phyloP scores from a whole-genome alignment of 2,329 filamentous ascomycete species.

The Tolypocladium tundrense region DNA sequence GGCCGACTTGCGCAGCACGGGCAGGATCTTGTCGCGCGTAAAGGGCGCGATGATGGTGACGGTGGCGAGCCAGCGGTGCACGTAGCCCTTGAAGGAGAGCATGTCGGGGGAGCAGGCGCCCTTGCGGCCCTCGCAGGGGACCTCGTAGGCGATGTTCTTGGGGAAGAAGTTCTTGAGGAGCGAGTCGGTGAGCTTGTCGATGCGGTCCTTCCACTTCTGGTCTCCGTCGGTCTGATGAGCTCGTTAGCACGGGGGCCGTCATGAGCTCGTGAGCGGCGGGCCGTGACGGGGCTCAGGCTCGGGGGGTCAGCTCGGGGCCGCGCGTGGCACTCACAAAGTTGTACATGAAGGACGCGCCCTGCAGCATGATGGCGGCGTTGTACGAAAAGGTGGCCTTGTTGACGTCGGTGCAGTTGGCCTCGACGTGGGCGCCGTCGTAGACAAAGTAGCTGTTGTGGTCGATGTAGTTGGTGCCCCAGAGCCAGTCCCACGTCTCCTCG shows the following conservation, averaged over 20 bases:
- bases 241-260: background rate
- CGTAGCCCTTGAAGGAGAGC: conserved; percentile 60
- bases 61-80: conserved; percentile 54
- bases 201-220: conserved; percentile 42
- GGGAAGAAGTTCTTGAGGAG: conserved; percentile 43
- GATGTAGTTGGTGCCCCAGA: conserved; percentile 43
- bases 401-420: conserved; percentile 48
- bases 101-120: conserved; percentile 60
- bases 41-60: conserved; percentile 53
- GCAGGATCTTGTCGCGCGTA: conserved; percentile 42
- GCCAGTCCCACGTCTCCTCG: conserved; percentile 53
- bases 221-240: conserved; percentile 36
- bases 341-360: conserved; percentile 59
- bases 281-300: too few relatives aligned
- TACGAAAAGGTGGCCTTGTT: conserved; percentile 58
- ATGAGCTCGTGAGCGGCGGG: too few relatives aligned
- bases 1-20: conserved; percentile 47
- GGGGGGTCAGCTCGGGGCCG: too few relatives aligned
- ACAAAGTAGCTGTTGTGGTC: conserved; percentile 49
- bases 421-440: conserved; percentile 52
- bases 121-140: conserved; percentile 49
- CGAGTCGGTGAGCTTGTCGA: conserved; percentile 44
- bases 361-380: conserved; percentile 50
- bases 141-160: conserved; percentile 52
- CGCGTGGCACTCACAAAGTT: conserved; percentile 37